Percentiles rank a stretch among this genome's conserved stretches.
Conservation (phyloP, 1,284 basidiomycete genomes). For the Sphagnurus paluster region DNA sequence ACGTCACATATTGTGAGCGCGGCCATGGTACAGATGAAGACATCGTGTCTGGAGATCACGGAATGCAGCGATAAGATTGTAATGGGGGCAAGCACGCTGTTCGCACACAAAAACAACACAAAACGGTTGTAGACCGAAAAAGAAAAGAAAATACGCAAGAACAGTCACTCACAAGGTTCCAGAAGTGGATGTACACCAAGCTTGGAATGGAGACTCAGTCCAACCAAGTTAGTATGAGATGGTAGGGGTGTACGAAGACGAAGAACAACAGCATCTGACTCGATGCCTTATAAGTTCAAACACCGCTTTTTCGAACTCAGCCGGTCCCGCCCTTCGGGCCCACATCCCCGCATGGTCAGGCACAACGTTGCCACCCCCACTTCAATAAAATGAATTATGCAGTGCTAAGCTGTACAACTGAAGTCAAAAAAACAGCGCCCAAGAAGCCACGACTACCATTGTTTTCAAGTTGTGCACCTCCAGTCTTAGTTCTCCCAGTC, state of each 20-base stretch:
- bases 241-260: conserved; percentile 23
- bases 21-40: neutral
- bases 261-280: conserved; percentile 26
- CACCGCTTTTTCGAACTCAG: conserved; percentile 34
- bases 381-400: conserved; percentile 2
- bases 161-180: conserved; percentile 31
- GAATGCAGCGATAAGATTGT: neutral
- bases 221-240: conserved; percentile 22
- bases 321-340: conserved; percentile 22
- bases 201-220: conserved; percentile 25
- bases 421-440: neutral
- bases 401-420: conserved; percentile 12
- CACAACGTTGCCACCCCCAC: conserved; percentile 1
- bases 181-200: conserved; percentile 18
- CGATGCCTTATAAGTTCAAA: conserved; percentile 26
- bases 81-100: conserved; percentile 11
- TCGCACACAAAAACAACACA: conserved; percentile 11
- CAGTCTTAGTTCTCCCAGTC: neutral
- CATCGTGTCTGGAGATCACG: conserved; percentile 6
- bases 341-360: conserved; percentile 8
- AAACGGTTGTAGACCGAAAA: conserved; percentile 7
- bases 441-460: no score
- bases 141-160: conserved; percentile 5
- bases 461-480: neutral
- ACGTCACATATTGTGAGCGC: neutral